phyloP scores from a whole-genome alignment of 2,329 filamentous ascomycete species.

The Apiospora marii region DNA sequence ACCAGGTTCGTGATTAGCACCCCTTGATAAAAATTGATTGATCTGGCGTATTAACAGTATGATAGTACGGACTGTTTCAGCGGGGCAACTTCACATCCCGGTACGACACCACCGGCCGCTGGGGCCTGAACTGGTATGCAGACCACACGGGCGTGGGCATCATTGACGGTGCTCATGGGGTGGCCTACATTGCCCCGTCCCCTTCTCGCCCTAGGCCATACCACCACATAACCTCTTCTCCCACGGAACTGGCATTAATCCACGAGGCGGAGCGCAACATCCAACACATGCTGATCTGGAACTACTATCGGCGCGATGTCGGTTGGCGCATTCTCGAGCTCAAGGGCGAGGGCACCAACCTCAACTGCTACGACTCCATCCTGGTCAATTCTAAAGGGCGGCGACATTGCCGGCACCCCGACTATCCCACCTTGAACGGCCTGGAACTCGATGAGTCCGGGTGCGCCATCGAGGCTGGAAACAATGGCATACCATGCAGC shows the following conservation, averaged over 20 bases:
- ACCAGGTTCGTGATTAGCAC: conserved; percentile 22
- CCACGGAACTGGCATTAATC: conserved; percentile 28
- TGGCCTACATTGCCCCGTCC: conserved; percentile 31
- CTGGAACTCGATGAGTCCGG: conserved; percentile 28
- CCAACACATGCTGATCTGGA: conserved; percentile 31
- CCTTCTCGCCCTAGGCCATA: conserved; percentile 30
- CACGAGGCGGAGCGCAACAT: conserved; percentile 29
- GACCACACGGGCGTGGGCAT: conserved; percentile 30
- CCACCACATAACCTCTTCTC: conserved; percentile 27
- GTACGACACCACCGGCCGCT: conserved; percentile 29
- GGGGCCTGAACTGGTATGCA: conserved; percentile 32
- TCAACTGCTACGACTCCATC: conserved; percentile 36
- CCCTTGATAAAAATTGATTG: not conserved
- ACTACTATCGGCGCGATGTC: conserved; percentile 32
- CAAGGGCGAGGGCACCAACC: conserved; percentile 32
- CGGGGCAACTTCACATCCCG: conserved; percentile 30
- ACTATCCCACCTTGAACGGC: conserved; percentile 28
- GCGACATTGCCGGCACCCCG: conserved; percentile 32
- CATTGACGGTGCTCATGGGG: conserved; percentile 29
- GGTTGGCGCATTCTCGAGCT: conserved; percentile 32
- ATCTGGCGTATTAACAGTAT: not conserved
- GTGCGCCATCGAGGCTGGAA: conserved; percentile 27
- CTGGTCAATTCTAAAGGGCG: conserved; percentile 38
- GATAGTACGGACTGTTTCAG: conserved; percentile 29
- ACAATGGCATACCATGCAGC: conserved; percentile 21